phyloP scores from a whole-genome alignment of 176 grass and related monocot genomes.

The Miscanthus lutarioriparius region DNA sequence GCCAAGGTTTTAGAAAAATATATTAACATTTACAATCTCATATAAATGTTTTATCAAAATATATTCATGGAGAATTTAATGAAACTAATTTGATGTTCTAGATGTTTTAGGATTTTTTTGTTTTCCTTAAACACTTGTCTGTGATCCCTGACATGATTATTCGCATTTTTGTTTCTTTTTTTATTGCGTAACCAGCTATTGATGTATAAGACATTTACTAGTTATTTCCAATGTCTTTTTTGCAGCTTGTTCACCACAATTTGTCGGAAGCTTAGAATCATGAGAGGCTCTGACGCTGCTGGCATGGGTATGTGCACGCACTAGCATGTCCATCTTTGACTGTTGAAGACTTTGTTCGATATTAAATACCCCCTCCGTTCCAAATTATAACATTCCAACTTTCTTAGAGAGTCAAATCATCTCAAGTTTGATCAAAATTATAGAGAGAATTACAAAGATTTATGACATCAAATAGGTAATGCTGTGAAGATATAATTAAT shows the following conservation, averaged over 20 bases:
- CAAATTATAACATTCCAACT: too few species aligned
- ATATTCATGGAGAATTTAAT: background rate
- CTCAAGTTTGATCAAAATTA: too few species aligned
- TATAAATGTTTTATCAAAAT: background rate
- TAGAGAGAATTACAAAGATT: too few species aligned
- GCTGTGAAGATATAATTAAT: too few species aligned
- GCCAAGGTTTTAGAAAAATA: background rate
- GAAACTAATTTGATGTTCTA: background rate
- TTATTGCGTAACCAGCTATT: background rate
- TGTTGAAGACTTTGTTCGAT: background rate
- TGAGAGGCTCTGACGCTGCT: conserved; percentile 77
- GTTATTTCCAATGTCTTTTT: background rate
- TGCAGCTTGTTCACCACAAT: conserved; percentile 66
- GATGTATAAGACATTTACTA: background rate
- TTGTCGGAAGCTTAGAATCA: conserved; percentile 68
- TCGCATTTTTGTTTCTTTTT: background rate
- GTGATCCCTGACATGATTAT: background rate
- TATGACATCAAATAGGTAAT: too few species aligned
- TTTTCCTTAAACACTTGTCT: background rate
- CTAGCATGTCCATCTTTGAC: conserved; percentile 4
- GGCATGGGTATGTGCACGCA: conserved; percentile 57
- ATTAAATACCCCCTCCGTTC: too few species aligned
- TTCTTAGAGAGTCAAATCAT: too few species aligned
- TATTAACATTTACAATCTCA: background rate
- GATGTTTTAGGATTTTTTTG: background rate